A percentile compares a stretch with the other conserved stretches of the same genome.
These are phyloP conservation scores for Chenopodium quinoa DNA, from an alignment of 148 eudicot species.

Conservation along the genomic window DNA sequence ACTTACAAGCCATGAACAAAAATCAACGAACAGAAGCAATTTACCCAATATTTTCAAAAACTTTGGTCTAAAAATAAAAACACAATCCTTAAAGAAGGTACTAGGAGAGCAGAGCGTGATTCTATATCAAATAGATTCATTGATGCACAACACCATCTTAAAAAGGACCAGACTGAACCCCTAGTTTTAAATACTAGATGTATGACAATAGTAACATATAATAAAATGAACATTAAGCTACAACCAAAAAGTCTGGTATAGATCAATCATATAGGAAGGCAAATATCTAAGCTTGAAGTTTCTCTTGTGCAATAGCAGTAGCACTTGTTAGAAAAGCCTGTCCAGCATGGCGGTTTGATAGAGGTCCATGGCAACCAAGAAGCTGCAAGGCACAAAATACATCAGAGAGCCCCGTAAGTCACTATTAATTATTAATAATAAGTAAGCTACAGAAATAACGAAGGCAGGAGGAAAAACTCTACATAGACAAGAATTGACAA, in stretches of 20 bases:
- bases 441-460: neutral
- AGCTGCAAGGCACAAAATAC: constrained; percentile 24
- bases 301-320: constrained; percentile 12
- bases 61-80: too few species aligned
- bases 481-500: neutral
- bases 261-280: neutral
- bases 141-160: too few species aligned
- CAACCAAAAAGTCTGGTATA: neutral
- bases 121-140: too few species aligned
- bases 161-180: neutral
- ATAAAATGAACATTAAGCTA: neutral
- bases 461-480: neutral
- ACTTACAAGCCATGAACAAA: too few species aligned
- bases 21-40: too few species aligned
- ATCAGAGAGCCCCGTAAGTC: neutral
- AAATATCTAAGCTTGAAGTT: neutral
- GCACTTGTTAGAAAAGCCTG: constrained; percentile 22
- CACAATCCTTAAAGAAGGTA: too few species aligned
- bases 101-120: too few species aligned
- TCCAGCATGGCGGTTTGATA: constrained; percentile 34
- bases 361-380: constrained; percentile 41
- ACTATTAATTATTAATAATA: neutral
- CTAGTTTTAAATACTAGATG: neutral
- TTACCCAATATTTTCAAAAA: too few species aligned
- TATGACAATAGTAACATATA: neutral